phyloP scores from a whole-genome alignment of 805 yeast genomes.

The Candida odintsovae region DNA sequence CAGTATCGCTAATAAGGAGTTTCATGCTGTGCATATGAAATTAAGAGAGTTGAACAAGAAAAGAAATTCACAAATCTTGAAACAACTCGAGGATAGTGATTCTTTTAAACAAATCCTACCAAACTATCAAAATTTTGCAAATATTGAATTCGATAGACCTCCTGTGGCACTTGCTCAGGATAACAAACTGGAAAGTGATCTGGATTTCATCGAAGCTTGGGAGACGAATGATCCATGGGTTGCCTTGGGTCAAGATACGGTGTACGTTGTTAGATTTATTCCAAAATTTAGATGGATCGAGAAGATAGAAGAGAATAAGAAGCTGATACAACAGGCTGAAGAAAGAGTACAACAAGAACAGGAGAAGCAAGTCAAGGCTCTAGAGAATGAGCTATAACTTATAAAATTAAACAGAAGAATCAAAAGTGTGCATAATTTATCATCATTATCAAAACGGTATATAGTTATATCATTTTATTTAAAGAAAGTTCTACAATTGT shows the following conservation, averaged over 20 bases:
- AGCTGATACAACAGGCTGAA: constrained; percentile 1
- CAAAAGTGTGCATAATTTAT: not conserved
- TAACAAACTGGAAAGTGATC: constrained; percentile 17
- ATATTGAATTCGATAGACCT: constrained; percentile 8
- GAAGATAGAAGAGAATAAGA: constrained; percentile 1
- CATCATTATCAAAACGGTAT: not conserved
- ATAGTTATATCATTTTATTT: too few relatives aligned
- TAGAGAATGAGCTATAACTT: not conserved
- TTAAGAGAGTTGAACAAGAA: constrained; percentile 10
- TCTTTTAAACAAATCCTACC: constrained; percentile 15
- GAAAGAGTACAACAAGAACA: not conserved
- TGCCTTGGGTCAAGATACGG: constrained; percentile 16
- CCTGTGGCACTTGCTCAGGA: constrained; percentile 13
- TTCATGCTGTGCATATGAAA: constrained; percentile 12
- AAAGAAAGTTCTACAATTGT: not conserved
- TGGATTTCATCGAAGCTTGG: constrained; percentile 23
- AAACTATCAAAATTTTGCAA: constrained; percentile 9
- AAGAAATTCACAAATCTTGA: constrained; percentile 18
- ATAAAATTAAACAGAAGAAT: too few relatives aligned
- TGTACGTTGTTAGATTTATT: constrained; percentile 18
- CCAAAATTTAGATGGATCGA: constrained; percentile 19
- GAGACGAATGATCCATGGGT: constrained; percentile 23
- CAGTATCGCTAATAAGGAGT: not conserved
- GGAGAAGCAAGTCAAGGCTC: not conserved
- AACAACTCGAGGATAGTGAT: constrained; percentile 9